These are phyloP conservation scores for Heterobasidion occidentale DNA, from an alignment of 1,284 basidiomycete species.

Conservation along the genomic window DNA sequence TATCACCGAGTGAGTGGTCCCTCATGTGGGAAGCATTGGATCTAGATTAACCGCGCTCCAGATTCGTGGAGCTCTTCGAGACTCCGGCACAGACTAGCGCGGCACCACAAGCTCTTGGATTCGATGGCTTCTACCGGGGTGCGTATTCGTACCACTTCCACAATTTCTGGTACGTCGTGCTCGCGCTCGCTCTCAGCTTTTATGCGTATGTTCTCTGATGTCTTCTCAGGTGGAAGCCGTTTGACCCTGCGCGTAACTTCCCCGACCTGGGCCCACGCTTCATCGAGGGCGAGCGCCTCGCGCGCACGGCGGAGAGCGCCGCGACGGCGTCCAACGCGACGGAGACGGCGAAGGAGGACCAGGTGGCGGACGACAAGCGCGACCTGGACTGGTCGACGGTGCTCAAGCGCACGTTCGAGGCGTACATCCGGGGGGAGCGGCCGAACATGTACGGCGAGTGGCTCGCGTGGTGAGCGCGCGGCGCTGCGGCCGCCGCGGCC, in stretches of 20 bases:
- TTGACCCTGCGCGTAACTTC: constrained; percentile 83
- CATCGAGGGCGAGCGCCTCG: constrained; percentile 59
- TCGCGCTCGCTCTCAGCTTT: constrained; percentile 7
- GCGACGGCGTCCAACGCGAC: constrained; percentile 12
- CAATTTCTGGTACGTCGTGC: constrained; percentile 29
- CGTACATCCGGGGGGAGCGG: constrained; percentile 77
- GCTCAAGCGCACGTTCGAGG: constrained; percentile 87
- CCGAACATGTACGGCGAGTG: constrained; percentile 93
- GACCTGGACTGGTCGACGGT: constrained; percentile 90
- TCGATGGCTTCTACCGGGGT: constrained; percentile 64
- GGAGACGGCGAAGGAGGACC: constrained; percentile 30
- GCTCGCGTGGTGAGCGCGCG: constrained; percentile 48
- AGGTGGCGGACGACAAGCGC: constrained; percentile 43
- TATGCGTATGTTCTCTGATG: constrained; percentile 1
- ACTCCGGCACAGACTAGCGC: constrained; percentile 43
- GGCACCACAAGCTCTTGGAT: constrained; percentile 49
- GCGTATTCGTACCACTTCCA: constrained; percentile 70
- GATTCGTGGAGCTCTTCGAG: constrained; percentile 57
- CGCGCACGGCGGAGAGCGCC: constrained; percentile 28
- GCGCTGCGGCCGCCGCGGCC: background rate
- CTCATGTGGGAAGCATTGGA: background rate
- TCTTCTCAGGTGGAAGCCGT: constrained; percentile 79
- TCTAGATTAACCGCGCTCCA: constrained; percentile 16
- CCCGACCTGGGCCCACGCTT: constrained; percentile 85
- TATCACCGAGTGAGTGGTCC: constrained; percentile 44